Evolutionary conservation across 495 filamentous ascomycete genomes (phyloP), one percentile per base, ranked within the genome.

Genomic region (Penicillium odoratum): DNA sequence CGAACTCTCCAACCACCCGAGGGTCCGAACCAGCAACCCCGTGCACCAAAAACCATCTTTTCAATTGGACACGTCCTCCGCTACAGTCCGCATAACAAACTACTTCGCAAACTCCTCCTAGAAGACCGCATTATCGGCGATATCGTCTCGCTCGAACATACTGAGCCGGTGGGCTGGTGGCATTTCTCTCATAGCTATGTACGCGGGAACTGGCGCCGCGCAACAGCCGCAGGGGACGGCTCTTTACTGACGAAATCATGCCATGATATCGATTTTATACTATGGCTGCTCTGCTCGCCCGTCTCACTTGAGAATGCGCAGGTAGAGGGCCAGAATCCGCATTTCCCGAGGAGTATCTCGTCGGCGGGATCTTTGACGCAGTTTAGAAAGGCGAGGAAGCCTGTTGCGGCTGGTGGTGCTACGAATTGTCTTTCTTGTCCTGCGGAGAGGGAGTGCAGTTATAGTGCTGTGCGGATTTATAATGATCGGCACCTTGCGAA

Each of bases 181-280:
- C 94, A 98, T 71, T 98, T 97, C 67, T 77, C 88, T 1, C 94
- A 98, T 73, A 90, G 85, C 62, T 98, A 97, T 63, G 94, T 98
- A 25, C 83, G 87, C 18, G 94, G 94, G 13, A 97, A 97, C 73
- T 98, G 94, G 94, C 85, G 94, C 5, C 90, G 88, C 48, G 85
- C 88, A 54, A 86, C 82, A 3, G 78, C 78, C 0, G 46, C 47
- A 3, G 77, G 77, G 10, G 76, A 77, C 42, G 77, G 77, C 4
- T 76, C 88, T 7, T 78, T 98, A 5, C 79, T 98, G 10, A 96
- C 94, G 4, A 98, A 98, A 68, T 94, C 89, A 49, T 97, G 92
- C 65, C 92, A 97, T 69, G 92, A 97, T 62, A 90, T 98, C 29
- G 93, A 98, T 60, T 83, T 97, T 47, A 74, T 98, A 10, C 72